A percentile compares a stretch with the other conserved stretches of the same genome.
These are phyloP conservation scores for Leucaena leucocephala DNA, from an alignment of 306 rosid species.

Conservation along the genomic window DNA sequence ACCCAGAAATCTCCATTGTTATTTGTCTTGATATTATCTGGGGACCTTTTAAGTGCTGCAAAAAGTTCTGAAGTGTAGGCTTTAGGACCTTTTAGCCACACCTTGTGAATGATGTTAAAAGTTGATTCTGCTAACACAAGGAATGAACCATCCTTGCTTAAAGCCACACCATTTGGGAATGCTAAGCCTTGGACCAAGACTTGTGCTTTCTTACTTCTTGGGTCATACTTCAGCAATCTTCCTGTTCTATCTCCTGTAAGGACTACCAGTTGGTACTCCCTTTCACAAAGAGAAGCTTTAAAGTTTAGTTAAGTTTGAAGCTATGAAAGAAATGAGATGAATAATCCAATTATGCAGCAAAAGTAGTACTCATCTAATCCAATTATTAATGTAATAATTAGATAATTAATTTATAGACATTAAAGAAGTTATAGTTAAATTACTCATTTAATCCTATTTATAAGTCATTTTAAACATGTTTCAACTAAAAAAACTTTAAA, in stretches of 20 bases:
- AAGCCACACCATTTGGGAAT: constrained; percentile 62
- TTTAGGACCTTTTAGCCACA: constrained; percentile 46
- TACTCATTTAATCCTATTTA: no score
- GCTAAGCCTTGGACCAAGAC: constrained; percentile 45
- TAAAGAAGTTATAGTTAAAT: no score
- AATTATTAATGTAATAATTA: no score
- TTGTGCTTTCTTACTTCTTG: constrained; percentile 29
- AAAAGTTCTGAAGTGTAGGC: constrained; percentile 30
- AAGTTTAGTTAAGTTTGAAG: background rate
- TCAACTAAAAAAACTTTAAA: no score
- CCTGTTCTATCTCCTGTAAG: constrained; percentile 49
- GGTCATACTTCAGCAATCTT: constrained; percentile 40
- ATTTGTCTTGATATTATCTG: constrained; percentile 53
- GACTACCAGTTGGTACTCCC: constrained; percentile 40
- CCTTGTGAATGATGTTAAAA: constrained; percentile 26
- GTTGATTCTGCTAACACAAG: constrained; percentile 50
- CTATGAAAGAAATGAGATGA: background rate
- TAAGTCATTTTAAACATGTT: no score
- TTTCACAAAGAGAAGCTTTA: background rate
- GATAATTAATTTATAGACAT: no score
- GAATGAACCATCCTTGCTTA: constrained; percentile 50
- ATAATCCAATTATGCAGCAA: background rate
- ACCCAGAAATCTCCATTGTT: constrained; percentile 49
- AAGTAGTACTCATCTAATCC: background rate
- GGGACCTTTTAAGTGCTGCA: constrained; percentile 35